Base-by-base conservation (phyloP, 2,329 filamentous ascomycete species). In the Talaromyces funiculosus region DNA sequence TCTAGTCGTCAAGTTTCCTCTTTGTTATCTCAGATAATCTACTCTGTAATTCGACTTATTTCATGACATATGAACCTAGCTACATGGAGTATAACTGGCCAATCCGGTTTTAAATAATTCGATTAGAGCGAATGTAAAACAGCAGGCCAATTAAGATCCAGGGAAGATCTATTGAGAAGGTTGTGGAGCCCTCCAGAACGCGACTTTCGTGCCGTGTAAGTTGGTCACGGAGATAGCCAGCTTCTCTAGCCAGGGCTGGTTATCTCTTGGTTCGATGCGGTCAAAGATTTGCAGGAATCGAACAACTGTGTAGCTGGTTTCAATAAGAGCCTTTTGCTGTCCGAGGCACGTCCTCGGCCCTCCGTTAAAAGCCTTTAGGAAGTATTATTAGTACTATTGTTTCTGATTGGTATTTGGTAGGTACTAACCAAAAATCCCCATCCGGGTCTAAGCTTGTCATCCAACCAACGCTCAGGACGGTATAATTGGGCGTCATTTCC, bases 241-340 rank as follows among this genome's bases (percentile, higher is more conserved):
- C 16, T 51, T 33, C 47, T 51, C 47, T 20, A 51, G 26, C 47
- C 47, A 51, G 16, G 26, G 26, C 12, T 33, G 47, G 9, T 51
- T 22, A 59, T 51, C 26, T 51, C 26, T 33, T 16, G 47, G 9
- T 20, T 53, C 57, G 7, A 60, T 38, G 2, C 53, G 37, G 12
- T 86, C 84, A 69, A 88, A 93, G 26, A 82, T 63, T 59, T 70
- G 68, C 4, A 68, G 29, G 4, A 70, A 26, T 16, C 67, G 60
- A 3, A 67, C 64, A 5, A 64, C 53, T 1, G 64, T 65, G 58
- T 69, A 70, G 7, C 62, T 61, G 29, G 64, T 47, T 55, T 66
- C 64, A 29, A 60, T 60, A 14, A 70, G 60, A 29, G 68, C 67
- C 60, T 67, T 68, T 47, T 69, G 63, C 49, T 59, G 26, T 33